Base-by-base conservation (phyloP, 129 eudicot genomes). In the Flaveria robusta region DNA sequence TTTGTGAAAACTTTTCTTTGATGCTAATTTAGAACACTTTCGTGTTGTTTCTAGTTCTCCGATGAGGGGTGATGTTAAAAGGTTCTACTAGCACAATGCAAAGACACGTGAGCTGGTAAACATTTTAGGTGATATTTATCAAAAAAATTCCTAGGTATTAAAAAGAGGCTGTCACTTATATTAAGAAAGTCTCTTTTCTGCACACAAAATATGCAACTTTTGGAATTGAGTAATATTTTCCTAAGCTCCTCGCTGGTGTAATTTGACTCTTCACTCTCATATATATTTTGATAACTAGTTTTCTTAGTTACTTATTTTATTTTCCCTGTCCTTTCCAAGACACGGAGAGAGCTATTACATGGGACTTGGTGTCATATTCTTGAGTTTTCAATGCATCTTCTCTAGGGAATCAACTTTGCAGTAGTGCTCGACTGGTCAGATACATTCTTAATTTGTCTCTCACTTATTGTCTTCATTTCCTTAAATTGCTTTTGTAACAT, bases 341-440 rank as follows among this genome's bases (percentile, higher is more conserved):
- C 81, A 93, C 87, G 97, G 98, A 93, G 85, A 87, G 93, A 81
- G 97, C 96, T 27, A 86, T 93, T 72, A 88, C 86, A 66, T 82
- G 96, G 70, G 96, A 90, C 81, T 84, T 88, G 43, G 92, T 93
- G 75, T 83, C 88, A 78, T 93, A 78, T 93, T 78, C 96, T 88
- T 75, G 81, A 80, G 43, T 90, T 83, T 84, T 86, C 90, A 4
- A 37, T 72, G 70, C 86, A 91, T 70, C 71, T 93, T 67, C 85
- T 82, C 20, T 77, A 83, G 77, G 97, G 89, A 80, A 84, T 90
- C 70, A 80, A 77, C 73, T 93, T 91, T 85, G 87, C 90, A 81
- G 87, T 89, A 93, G 83, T 90, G 11, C 94, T 94, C 12, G 99
- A 91, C 88, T 71, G 96, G 96, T 31, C 76, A 69, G 39, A 66